These are phyloP conservation scores for Penicillium diatomitis DNA, from an alignment of 495 filamentous ascomycete species.

Conservation along the genomic window DNA sequence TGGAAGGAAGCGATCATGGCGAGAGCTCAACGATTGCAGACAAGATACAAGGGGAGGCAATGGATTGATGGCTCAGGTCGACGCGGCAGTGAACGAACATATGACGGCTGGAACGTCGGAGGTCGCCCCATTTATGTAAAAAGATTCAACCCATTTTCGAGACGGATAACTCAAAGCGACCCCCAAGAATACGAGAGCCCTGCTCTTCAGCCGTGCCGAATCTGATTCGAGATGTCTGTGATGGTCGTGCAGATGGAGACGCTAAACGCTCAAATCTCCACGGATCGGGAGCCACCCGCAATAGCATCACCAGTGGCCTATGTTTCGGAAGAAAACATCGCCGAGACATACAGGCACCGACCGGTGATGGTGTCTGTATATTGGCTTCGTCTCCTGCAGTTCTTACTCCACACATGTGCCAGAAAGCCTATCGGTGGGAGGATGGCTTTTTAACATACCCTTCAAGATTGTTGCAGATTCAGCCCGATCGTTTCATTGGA, in stretches of 20 bases:
- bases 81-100: too few relatives aligned
- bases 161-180: background rate
- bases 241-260: background rate
- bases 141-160: background rate
- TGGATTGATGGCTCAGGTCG: too few relatives aligned
- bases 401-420: too few relatives aligned
- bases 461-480: too few relatives aligned
- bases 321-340: background rate
- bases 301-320: background rate
- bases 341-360: constrained; percentile 3
- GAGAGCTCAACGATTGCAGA: too few relatives aligned
- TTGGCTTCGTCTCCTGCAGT: background rate
- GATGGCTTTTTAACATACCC: too few relatives aligned
- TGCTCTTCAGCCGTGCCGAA: background rate
- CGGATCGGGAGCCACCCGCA: background rate
- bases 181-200: background rate
- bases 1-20: background rate
- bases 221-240: background rate
- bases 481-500: too few relatives aligned
- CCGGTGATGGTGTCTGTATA: background rate
- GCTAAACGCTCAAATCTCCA: background rate
- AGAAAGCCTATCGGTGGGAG: too few relatives aligned
- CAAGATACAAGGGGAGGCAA: too few relatives aligned
- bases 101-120: too few relatives aligned
- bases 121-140: too few relatives aligned